Conservation (phyloP, 345 rosid genomes). For the Lumnitzera racemosa region DNA sequence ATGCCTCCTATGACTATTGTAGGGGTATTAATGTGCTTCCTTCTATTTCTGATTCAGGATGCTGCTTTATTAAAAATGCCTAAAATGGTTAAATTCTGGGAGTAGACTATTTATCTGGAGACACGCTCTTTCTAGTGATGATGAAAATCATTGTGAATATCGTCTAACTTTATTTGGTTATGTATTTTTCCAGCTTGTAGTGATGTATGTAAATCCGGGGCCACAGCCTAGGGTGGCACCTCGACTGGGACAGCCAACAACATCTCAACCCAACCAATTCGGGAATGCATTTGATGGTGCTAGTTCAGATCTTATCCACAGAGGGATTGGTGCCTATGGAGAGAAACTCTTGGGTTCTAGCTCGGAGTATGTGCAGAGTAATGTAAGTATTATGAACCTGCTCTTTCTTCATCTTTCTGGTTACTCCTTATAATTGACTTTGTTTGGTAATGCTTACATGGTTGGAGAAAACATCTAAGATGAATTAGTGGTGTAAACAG, state of each 20-base stretch:
- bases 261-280: slow-evolving; percentile 75
- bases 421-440: too few species aligned
- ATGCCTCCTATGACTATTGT: too few species aligned
- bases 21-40: too few species aligned
- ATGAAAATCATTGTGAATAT: not conserved
- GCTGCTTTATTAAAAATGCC: too few species aligned
- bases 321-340: slow-evolving; percentile 93
- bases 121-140: too few species aligned
- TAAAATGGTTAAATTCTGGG: too few species aligned
- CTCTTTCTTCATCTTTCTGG: not conserved
- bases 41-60: too few species aligned
- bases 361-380: slow-evolving; percentile 97
- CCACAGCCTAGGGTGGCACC: slow-evolving; percentile 56
- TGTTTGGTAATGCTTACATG: too few species aligned
- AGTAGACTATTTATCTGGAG: too few species aligned
- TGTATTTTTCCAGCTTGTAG: slow-evolving; percentile 18
- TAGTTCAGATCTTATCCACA: slow-evolving; percentile 81
- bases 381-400: slow-evolving; percentile 46
- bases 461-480: too few species aligned
- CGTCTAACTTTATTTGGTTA: not conserved
- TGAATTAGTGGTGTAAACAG: too few species aligned
- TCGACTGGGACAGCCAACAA: slow-evolving; percentile 50
- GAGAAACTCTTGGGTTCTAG: slow-evolving; percentile 87
- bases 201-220: slow-evolving; percentile 72
- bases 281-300: slow-evolving; percentile 91